Evolutionary conservation across 2,329 filamentous ascomycete species (phyloP).

Genomic region (Aspergillus sergii): DNA sequence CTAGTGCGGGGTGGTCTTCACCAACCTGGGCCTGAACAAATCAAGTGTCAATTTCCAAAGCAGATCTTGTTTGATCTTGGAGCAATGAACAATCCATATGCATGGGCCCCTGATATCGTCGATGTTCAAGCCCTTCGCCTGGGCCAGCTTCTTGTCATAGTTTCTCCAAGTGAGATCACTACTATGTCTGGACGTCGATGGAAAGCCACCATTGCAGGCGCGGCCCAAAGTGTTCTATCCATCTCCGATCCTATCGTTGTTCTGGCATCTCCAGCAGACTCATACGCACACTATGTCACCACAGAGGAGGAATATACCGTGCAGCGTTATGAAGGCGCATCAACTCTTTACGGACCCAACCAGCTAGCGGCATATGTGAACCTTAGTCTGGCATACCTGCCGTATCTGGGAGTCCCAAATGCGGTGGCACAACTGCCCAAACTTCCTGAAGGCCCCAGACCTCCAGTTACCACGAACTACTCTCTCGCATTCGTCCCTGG

Average conservation of each 20-base stretch:
- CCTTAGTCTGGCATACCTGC: constrained; percentile 71
- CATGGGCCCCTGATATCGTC: constrained; percentile 89
- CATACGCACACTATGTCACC: constrained; percentile 79
- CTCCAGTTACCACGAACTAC: too few relatives aligned
- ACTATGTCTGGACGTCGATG: constrained; percentile 92
- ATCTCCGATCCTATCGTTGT: constrained; percentile 69
- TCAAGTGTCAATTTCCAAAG: constrained; percentile 76
- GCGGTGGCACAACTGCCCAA: too few relatives aligned
- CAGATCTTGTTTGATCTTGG: constrained; percentile 88
- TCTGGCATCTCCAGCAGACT: constrained; percentile 85
- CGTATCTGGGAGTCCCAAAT: constrained; percentile 56
- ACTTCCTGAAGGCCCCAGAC: too few relatives aligned
- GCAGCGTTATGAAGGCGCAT: constrained; percentile 94
- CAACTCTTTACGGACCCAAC: constrained; percentile 81
- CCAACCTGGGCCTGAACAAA: constrained; percentile 50
- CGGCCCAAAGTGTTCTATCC: constrained; percentile 29
- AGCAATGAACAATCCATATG: constrained; percentile 74
- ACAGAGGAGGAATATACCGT: constrained; percentile 79
- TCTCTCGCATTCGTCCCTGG: too few relatives aligned
- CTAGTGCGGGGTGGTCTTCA: too few relatives aligned
- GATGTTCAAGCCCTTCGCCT: constrained; percentile 84
- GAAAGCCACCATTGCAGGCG: constrained; percentile 67
- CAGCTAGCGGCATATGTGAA: constrained; percentile 87
- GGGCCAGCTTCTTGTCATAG: constrained; percentile 80
- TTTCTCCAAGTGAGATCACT: constrained; percentile 83